phyloP scores from a whole-genome alignment of 139 green algal species.

The Chlorella vulgaris region DNA sequence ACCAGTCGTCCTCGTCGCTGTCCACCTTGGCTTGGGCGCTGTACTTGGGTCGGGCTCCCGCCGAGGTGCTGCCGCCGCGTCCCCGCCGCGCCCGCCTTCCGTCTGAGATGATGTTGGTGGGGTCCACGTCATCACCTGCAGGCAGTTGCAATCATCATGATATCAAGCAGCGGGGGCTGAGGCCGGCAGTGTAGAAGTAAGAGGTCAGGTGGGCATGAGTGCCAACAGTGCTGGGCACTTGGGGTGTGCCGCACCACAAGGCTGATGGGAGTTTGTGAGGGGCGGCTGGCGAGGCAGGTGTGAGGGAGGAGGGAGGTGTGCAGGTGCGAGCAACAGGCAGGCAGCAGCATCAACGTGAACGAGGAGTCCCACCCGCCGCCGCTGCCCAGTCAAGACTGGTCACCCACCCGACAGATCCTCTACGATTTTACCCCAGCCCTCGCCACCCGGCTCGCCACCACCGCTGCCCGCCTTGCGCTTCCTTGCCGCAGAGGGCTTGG shows the following conservation, averaged over 20 bases:
- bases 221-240: background rate
- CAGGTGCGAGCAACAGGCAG: no score
- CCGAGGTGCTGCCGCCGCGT: background rate
- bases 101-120: slow-evolving; percentile 33
- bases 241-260: background rate
- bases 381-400: background rate
- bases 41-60: slow-evolving; percentile 37
- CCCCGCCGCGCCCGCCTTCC: slow-evolving; percentile 36
- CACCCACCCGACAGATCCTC: slow-evolving; percentile 35
- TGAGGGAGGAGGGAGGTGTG: no score
- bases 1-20: slow-evolving; percentile 57
- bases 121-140: slow-evolving; percentile 51
- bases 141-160: no score
- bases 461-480: slow-evolving; percentile 26
- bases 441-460: background rate
- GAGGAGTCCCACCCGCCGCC: no score
- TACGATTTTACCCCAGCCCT: slow-evolving; percentile 32
- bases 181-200: no score
- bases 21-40: slow-evolving; percentile 36
- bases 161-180: no score
- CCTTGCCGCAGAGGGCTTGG: slow-evolving; percentile 11
- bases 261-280: no score
- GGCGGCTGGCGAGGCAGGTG: no score
- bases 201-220: no score
- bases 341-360: no score